Evolutionary conservation across 2,329 filamentous ascomycete genomes (phyloP), one percentile per base, ranked within the genome.

Genomic region (Nannizziopsis arthrosporioides): DNA sequence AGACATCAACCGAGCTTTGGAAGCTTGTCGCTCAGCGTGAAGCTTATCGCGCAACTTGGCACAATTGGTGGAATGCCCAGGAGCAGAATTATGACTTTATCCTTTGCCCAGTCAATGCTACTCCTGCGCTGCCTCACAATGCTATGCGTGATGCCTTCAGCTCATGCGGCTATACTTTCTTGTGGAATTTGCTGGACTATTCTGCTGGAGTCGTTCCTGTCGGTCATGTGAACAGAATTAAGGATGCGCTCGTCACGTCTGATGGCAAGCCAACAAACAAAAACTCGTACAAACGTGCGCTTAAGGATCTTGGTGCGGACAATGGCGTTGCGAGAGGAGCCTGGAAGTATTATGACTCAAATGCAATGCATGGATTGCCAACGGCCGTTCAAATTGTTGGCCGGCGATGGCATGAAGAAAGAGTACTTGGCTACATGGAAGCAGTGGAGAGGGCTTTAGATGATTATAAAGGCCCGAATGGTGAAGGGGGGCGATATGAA

Each of bases 171-270:
- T 95, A 96, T 61, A 95, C 89, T 0, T 94, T 95, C 62, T 67
- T 94, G 48, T 96, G 92, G 70, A 95, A 95, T 58, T 55, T 95
- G 78, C 77, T 95, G 42, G 90, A 95, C 62, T 95, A 95, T 66
- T 78, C 84, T 1, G 77, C 78, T 10, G 89, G 89, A 34, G 79
- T 94, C 32, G 60, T 96, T 17, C 89, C 90, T 0, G 81, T 95
- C 1, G 90, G 85, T 0, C 84, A 88, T 51, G 89, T 95, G 0
- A 84, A 94, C 55, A 59, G 64, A 1, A 70, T 79, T 37, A 85
- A 92, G 59, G 74, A 78, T 53, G 72, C 89, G 0, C 78, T 87
- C 0, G 56, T 68, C 0, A 67, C 65, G 82, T 64, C 75, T 3
- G 49, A 53, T 40, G 49, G 51, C 11, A 53, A 32, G 27, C 48